A percentile compares a stretch with the other conserved stretches of the same genome.
Evolutionary conservation across 352 stramenopile genomes (phyloP).

Genomic region (Phytophthora quininea): DNA sequence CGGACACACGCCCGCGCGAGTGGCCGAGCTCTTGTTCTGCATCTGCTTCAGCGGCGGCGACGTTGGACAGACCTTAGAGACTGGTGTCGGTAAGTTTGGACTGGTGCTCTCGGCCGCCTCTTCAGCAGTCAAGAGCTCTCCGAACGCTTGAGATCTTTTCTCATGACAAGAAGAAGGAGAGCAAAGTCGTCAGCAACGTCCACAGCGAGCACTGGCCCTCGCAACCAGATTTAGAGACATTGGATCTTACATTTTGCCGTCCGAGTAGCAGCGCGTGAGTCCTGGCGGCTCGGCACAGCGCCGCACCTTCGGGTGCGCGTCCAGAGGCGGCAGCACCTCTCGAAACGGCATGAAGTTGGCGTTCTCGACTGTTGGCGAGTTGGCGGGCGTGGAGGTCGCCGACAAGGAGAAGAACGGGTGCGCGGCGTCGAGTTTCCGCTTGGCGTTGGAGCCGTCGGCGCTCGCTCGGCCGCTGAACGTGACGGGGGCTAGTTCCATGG

Average conservation of each 20-base stretch:
- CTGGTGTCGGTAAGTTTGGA: conserved; percentile 7
- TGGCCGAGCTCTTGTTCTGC: conserved; percentile 45
- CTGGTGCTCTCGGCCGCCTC: conserved; percentile 17
- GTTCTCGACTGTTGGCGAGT: conserved; percentile 18
- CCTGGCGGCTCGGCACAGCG: conserved; percentile 42
- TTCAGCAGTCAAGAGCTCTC: conserved; percentile 39
- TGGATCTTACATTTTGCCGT: conserved; percentile 71
- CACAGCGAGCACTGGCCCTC: conserved; percentile 11
- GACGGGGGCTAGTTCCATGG: conserved; percentile 45
- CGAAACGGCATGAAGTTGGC: conserved; percentile 34
- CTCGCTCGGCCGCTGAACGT: conserved; percentile 21
- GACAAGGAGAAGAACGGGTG: conserved; percentile 27
- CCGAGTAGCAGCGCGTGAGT: conserved; percentile 69
- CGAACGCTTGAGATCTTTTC: conserved; percentile 42
- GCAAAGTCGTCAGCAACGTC: conserved; percentile 13
- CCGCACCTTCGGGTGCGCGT: conserved; percentile 60
- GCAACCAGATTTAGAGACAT: neutral
- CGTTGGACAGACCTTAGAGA: conserved; percentile 31
- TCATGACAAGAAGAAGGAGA: neutral
- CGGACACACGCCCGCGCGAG: conserved; percentile 26
- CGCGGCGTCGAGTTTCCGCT: conserved; percentile 66
- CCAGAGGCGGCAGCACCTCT: conserved; percentile 35
- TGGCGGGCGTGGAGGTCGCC: conserved; percentile 20
- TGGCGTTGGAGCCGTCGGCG: conserved; percentile 47
- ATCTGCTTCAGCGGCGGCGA: conserved; percentile 30